Percentiles rank a stretch among this genome's conserved stretches.
Evolutionary conservation across 2,329 filamentous ascomycete species (phyloP).

Genomic region (Celoporthe dispersa): DNA sequence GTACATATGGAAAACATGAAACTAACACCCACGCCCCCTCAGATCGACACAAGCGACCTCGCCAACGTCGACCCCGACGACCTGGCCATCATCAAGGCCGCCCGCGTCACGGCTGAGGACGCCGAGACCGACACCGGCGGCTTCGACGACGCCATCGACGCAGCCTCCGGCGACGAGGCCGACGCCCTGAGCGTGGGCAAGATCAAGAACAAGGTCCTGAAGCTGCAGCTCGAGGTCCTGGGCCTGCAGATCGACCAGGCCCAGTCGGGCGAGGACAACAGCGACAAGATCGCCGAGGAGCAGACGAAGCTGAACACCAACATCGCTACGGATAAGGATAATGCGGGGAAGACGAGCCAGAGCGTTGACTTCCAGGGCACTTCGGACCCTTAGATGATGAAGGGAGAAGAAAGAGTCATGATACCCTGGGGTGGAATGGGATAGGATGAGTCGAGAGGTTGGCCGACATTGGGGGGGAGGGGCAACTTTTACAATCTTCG

Average conservation of each 20-base stretch:
- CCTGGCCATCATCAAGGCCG: slow-evolving; percentile 54
- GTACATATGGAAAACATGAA: neutral
- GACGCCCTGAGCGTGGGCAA: slow-evolving; percentile 47
- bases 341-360: slow-evolving; percentile 42
- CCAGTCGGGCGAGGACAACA: slow-evolving; percentile 48
- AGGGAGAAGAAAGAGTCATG: neutral
- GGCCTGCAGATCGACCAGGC: slow-evolving; percentile 56
- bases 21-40: slow-evolving; percentile 5
- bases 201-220: slow-evolving; percentile 48
- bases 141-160: slow-evolving; percentile 58
- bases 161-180: slow-evolving; percentile 46
- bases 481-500: neutral
- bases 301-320: slow-evolving; percentile 58
- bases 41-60: slow-evolving; percentile 51
- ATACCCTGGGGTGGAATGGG: neutral
- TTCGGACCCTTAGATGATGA: neutral
- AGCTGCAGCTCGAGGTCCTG: slow-evolving; percentile 57
- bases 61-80: slow-evolving; percentile 52
- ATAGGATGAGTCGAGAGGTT: neutral
- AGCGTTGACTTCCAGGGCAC: slow-evolving; percentile 42
- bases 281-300: slow-evolving; percentile 50
- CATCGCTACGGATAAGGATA: slow-evolving; percentile 44
- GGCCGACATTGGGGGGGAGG: neutral
- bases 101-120: slow-evolving; percentile 53
- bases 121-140: slow-evolving; percentile 55